Base-by-base conservation (phyloP, 192 early-diverging fungal genomes). In the Coemansia pectinata region DNA sequence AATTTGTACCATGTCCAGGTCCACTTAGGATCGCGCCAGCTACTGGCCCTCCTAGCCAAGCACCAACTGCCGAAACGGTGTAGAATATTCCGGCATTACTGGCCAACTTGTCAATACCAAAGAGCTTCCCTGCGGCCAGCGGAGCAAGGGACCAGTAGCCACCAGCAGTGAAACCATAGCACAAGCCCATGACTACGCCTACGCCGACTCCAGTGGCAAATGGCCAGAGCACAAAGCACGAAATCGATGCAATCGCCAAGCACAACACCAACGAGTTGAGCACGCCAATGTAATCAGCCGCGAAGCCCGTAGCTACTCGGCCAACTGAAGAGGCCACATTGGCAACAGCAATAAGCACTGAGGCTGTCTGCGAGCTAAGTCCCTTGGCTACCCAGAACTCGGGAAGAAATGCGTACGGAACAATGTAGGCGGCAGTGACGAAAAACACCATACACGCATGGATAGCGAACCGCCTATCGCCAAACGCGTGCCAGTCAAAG, bases 61-160 rank as follows among this genome's bases (percentile, higher is more conserved):
- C 76, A 33, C 80, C 80, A 23, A 67, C 53, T 11, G 76, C 70
- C 8, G 76, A 74, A 11, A 69, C 66, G 0, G 76, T 78, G 53
- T 78, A 83, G 47, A 83, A 78, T 25, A 77, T 71, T 5, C 80
- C 80, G 8, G 76, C 61, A 10, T 74, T 78, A 40, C 80, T 83
- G 4, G 80, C 48, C 4, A 83, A 69, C 58, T 69, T 74, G 21
- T 74, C 69, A 15, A 78, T 48, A 4, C 80, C 80, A 66, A 83
- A 83, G 50, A 83, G 48, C 58, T 74, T 74, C 6, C 58, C 80
- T 0, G 80, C 80, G 0, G 76, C 80, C 33, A 83, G 59, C 27
- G 80, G 80, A 3, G 66, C 68, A 21, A 83, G 53, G 10, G 80
- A 67, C 80, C 80, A 83, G 72, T 73, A 78, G 7, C 76, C 80